Conservation (phyloP, 345 rosid genomes). For the Gossypium sturtianum region DNA sequence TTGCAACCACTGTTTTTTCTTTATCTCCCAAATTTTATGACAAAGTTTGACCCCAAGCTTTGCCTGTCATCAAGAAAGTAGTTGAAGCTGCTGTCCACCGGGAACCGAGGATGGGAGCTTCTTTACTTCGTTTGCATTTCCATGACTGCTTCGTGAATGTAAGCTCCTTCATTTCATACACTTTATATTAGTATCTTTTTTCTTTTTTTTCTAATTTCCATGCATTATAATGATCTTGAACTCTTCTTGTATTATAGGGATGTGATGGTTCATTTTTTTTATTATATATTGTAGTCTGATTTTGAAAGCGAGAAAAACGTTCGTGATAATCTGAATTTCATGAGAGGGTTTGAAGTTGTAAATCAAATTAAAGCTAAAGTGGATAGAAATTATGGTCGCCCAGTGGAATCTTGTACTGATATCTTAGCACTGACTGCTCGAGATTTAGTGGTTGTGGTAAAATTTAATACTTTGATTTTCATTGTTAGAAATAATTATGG, state of each 20-base stretch:
- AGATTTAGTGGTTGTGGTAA: constrained; percentile 22
- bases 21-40: constrained; percentile 51
- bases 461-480: neutral
- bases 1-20: constrained; percentile 12
- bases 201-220: neutral
- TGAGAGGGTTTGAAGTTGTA: constrained; percentile 29
- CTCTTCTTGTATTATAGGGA: constrained; percentile 13
- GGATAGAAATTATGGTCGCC: constrained; percentile 21
- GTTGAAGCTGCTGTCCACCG: constrained; percentile 12
- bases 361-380: constrained; percentile 29
- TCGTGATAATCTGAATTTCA: constrained; percentile 16
- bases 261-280: constrained; percentile 29
- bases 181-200: neutral
- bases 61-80: constrained; percentile 26
- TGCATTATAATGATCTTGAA: neutral
- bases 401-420: constrained; percentile 29
- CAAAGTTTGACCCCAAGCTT: constrained; percentile 42
- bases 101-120: constrained; percentile 27
- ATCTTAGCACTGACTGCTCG: constrained; percentile 31
- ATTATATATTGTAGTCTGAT: constrained; percentile 19
- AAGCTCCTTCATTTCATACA: neutral
- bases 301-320: constrained; percentile 29
- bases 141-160: constrained; percentile 56
- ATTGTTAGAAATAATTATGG: neutral
- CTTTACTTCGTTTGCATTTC: constrained; percentile 57